Conservation (phyloP, 345 rosid species). For the Melaleuca alternifolia region DNA sequence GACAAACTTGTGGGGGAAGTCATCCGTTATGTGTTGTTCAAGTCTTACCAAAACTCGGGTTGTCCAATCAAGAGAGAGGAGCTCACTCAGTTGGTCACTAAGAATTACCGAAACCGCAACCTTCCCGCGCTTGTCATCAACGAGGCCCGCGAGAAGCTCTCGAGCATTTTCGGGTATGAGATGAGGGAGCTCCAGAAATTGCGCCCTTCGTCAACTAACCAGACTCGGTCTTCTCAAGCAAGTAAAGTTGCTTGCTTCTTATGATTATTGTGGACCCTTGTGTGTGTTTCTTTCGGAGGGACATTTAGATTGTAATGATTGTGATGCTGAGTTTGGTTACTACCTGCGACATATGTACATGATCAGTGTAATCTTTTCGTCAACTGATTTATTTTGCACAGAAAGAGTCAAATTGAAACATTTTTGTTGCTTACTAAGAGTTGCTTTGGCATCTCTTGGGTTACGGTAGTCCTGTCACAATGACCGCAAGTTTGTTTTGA, state of each 20-base stretch:
- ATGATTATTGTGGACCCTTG: background rate
- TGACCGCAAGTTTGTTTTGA: background rate
- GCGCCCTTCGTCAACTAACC: constrained; percentile 42
- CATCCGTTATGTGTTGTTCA: constrained; percentile 69
- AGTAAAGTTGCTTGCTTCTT: constrained; percentile 15
- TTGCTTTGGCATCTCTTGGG: background rate
- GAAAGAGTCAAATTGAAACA: background rate
- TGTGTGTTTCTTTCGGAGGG: background rate
- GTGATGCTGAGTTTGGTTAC: background rate
- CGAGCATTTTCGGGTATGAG: constrained; percentile 58
- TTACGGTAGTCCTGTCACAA: background rate
- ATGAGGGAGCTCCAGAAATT: constrained; percentile 71
- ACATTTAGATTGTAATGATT: background rate
- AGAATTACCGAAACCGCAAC: constrained; percentile 51
- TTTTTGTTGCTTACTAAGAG: background rate
- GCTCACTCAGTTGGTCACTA: constrained; percentile 72
- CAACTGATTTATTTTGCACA: background rate
- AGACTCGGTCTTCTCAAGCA: constrained; percentile 45
- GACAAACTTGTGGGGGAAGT: constrained; percentile 92
- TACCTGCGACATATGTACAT: background rate
- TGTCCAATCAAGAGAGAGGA: constrained; percentile 88
- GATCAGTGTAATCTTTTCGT: background rate
- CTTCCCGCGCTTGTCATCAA: constrained; percentile 59
- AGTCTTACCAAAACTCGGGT: constrained; percentile 67
- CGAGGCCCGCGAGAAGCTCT: constrained; percentile 61